Evolutionary conservation across 306 rosid species (phyloP), one percentile per base, ranked within the genome.

Genomic region (Vigna unguiculata): DNA sequence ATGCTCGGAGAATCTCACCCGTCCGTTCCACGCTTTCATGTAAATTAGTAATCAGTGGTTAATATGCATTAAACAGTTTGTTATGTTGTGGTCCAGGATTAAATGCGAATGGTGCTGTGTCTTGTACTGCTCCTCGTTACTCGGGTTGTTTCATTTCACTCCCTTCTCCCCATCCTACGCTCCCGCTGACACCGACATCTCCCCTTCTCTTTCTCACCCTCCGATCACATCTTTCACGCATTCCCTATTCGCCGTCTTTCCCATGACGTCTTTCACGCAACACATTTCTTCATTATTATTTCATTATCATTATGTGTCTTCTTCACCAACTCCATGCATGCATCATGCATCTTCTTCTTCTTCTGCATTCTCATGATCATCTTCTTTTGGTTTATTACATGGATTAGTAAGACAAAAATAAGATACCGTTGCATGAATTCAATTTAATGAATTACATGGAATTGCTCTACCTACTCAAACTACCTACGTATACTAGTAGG

Each of bases 161-260:
- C 73, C 63, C 51, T 59, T 58, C 86, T 81, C 86, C 85, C 53
- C 19, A 68, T 69, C 83, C 89, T 80, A 80, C 85, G 85, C 89
- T 86, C 82, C 87, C 89, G 85, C 87, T 83, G 87, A 86, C 87
- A 77, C 83, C 81, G 69, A 83, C 87, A 83, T 83, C 53, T 76
- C 72, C 75, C 75, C 21, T 82, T 43, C 22, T 6, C 34, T 1
- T 14, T 22, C 41, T 12, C 9, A 12, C 2, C 72, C 17, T 79
- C 45, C 2, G 80, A 80, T 86, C 3, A 0, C 5, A 0, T 1
- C 69, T 74, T 83, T 20, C 5, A 2, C 22, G 0, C 60, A 41
- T 84, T 76, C 87, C 80, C 72, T 60, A 72, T 85, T 85, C 85
- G 86, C 84, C 89, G 86, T 86, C 88, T 88, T 84, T 81, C 58